A percentile compares a stretch with the other conserved stretches of the same genome.
Evolutionary conservation across 1,284 basidiomycete species (phyloP).

Genomic region (Ustilago curta): DNA sequence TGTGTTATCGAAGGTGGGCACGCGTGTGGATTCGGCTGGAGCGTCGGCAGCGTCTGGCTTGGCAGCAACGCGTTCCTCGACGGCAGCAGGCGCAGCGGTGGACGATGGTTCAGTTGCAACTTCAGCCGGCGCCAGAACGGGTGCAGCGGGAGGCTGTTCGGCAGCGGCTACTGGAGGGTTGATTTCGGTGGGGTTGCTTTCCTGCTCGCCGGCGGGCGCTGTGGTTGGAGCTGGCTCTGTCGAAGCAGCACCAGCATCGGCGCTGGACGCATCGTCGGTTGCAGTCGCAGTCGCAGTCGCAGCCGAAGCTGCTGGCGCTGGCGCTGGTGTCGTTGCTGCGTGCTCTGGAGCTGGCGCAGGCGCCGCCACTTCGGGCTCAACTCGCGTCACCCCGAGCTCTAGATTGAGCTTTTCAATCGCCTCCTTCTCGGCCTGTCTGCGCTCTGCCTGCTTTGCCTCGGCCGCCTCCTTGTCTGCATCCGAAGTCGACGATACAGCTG

Average conservation of each 20-base stretch:
- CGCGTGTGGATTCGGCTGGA: background rate
- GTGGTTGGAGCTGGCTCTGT: constrained; percentile 1
- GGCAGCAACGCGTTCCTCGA: background rate
- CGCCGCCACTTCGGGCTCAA: constrained; percentile 1
- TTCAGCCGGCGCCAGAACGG: constrained; percentile 27
- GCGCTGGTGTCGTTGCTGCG: background rate
- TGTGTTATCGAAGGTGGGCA: constrained; percentile 3
- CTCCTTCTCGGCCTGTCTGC: constrained; percentile 33
- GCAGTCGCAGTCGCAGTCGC: background rate
- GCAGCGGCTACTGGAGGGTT: constrained; percentile 5
- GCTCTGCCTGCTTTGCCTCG: constrained; percentile 18
- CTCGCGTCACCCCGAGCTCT: constrained; percentile 26
- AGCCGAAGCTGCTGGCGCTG: constrained; percentile 9
- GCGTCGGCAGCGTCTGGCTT: constrained; percentile 3
- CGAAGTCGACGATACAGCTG: background rate
- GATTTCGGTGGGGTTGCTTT: background rate
- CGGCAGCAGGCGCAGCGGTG: constrained; percentile 3
- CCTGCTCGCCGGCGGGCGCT: background rate
- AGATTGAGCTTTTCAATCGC: constrained; percentile 42
- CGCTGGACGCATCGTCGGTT: background rate
- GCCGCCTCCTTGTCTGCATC: constrained; percentile 5
- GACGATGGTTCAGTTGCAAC: constrained; percentile 15
- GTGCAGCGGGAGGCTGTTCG: constrained; percentile 16
- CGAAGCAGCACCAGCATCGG: background rate
- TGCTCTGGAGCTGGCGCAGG: constrained; percentile 18